A percentile compares a stretch with the other conserved stretches of the same genome.
phyloP scores from a whole-genome alignment of 306 rosid genomes.

The Senna tora region DNA sequence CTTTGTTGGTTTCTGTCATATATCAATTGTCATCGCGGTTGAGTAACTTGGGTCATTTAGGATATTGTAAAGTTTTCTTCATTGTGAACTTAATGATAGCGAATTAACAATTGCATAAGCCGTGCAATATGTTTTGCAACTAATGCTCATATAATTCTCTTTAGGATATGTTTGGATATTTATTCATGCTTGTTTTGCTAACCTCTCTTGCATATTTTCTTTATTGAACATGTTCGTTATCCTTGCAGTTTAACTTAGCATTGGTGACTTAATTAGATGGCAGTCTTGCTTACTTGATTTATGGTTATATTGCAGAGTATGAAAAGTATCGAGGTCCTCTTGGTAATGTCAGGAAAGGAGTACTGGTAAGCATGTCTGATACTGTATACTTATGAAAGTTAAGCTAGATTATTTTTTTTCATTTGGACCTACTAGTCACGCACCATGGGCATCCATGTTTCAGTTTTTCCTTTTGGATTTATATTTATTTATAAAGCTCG shows the following conservation, averaged over 20 bases:
- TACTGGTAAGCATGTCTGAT: constrained; percentile 64
- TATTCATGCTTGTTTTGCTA: constrained; percentile 9
- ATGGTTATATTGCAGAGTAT: constrained; percentile 62
- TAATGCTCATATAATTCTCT: constrained; percentile 25
- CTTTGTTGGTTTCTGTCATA: not conserved
- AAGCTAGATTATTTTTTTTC: not conserved
- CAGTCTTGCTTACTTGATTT: constrained; percentile 5
- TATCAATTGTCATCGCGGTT: not conserved
- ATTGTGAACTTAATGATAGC: constrained; percentile 26
- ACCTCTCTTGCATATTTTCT: constrained; percentile 7
- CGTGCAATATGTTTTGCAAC: constrained; percentile 24
- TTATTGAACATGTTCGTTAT: constrained; percentile 23
- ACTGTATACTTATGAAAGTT: constrained; percentile 29
- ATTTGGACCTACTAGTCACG: constrained; percentile 19
- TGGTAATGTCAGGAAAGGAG: constrained; percentile 99
- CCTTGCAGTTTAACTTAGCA: constrained; percentile 20
- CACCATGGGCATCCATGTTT: not conserved
- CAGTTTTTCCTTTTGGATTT: not conserved
- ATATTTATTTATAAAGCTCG: constrained; percentile 25
- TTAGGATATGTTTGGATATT: constrained; percentile 11
- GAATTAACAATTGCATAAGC: not conserved
- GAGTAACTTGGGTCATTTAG: not conserved
- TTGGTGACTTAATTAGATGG: not conserved
- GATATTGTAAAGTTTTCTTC: not conserved
- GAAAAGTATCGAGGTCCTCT: constrained; percentile 87